A percentile compares a stretch with the other conserved stretches of the same genome.
These are phyloP conservation scores for Aspergillus heteromorphus DNA, from an alignment of 495 filamentous ascomycete genomes.

Conservation along the genomic window DNA sequence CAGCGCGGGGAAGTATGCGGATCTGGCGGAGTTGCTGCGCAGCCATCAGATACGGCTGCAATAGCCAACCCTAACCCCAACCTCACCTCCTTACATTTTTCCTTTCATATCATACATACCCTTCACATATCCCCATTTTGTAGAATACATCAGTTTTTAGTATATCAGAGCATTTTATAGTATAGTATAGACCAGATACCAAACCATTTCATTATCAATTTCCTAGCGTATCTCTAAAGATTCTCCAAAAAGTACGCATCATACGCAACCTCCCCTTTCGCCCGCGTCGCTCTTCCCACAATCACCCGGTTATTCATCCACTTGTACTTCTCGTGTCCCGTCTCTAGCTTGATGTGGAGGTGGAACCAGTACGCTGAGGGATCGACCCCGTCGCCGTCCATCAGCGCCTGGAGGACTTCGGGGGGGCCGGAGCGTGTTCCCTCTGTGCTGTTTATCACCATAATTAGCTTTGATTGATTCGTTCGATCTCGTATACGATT, in stretches of 20 bases:
- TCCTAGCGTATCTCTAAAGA: not conserved
- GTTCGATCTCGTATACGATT: not conserved
- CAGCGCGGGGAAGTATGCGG: constrained; percentile 22
- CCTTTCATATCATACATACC: too few relatives aligned
- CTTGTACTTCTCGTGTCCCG: constrained; percentile 26
- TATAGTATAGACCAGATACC: too few relatives aligned
- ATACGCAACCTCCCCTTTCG: constrained; percentile 25
- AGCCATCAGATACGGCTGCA: constrained; percentile 3
- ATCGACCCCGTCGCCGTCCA: constrained; percentile 26
- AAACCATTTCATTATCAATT: too few relatives aligned
- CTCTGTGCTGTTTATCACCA: constrained; percentile 18
- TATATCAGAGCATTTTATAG: too few relatives aligned
- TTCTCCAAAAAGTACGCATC: constrained; percentile 31
- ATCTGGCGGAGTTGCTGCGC: constrained; percentile 32
- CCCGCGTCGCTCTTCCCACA: constrained; percentile 24
- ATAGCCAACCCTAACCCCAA: not conserved
- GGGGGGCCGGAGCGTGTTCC: constrained; percentile 26
- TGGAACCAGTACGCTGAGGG: constrained; percentile 29
- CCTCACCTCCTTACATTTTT: too few relatives aligned
- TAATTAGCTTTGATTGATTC: not conserved
- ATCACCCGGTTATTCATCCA: constrained; percentile 34
- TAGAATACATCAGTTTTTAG: too few relatives aligned
- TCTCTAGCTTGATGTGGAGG: constrained; percentile 27
- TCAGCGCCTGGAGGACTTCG: constrained; percentile 23
- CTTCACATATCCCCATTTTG: too few relatives aligned